Evolutionary conservation across 2,329 filamentous ascomycete species (phyloP).

Genomic region (Calonectria naviculata): DNA sequence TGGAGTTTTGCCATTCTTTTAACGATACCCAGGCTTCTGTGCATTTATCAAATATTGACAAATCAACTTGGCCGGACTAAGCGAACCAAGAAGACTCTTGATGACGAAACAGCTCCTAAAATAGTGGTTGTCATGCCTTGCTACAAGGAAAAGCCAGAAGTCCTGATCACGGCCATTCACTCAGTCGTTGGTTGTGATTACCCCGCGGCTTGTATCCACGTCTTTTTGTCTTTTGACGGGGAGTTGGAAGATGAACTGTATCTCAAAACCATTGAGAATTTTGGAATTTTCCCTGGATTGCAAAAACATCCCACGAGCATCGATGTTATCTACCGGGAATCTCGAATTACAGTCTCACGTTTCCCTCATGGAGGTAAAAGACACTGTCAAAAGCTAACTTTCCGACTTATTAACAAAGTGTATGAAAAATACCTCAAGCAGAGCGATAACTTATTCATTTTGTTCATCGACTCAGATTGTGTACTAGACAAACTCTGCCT

Average conservation of each 20-base stretch:
- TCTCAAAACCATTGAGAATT: conserved; percentile 83
- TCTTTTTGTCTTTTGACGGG: conserved; percentile 96
- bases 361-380: conserved; percentile 95
- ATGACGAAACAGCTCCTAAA: conserved; percentile 89
- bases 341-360: conserved; percentile 88
- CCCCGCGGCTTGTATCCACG: conserved; percentile 89
- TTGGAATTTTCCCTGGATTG: conserved; percentile 83
- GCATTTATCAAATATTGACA: conserved; percentile 90
- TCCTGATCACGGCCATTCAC: conserved; percentile 87
- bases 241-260: conserved; percentile 91
- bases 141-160: conserved; percentile 89
- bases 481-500: conserved; percentile 91
- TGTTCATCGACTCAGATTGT: conserved; percentile 98
- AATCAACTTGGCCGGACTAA: conserved; percentile 85
- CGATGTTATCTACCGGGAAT: conserved; percentile 85
- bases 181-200: conserved; percentile 96
- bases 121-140: conserved; percentile 97
- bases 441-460: conserved; percentile 92
- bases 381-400: conserved; percentile 93
- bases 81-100: conserved; percentile 84
- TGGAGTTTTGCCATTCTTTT: conserved; percentile 90
- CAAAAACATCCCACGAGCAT: conserved; percentile 89
- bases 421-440: conserved; percentile 87
- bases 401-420: conserved; percentile 91
- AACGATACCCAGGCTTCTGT: conserved; percentile 91